phyloP scores from a whole-genome alignment of 2,329 filamentous ascomycete species.

The Cytospora paraplurivora region DNA sequence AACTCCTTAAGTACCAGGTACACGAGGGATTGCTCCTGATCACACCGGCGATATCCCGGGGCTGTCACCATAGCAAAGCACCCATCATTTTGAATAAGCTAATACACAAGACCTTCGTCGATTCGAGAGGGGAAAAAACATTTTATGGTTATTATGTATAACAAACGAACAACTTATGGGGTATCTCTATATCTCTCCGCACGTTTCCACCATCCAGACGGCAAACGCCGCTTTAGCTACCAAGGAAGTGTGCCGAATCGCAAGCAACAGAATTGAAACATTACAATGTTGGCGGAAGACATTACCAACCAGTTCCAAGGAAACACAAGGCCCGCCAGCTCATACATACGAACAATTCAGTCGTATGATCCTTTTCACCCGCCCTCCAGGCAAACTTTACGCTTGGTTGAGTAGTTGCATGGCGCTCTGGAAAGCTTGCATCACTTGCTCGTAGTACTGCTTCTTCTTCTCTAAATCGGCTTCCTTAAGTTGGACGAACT shows the following conservation, averaged over 20 bases:
- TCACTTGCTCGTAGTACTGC: conserved; percentile 67
- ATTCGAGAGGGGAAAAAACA: too few species aligned
- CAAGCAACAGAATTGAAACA: neutral
- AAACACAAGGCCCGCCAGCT: neutral
- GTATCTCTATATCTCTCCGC: conserved; percentile 10
- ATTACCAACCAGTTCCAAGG: neutral
- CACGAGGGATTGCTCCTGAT: neutral
- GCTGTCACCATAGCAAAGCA: neutral
- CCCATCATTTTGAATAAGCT: neutral
- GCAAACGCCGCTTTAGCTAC: neutral
- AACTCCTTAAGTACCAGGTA: neutral
- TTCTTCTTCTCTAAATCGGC: conserved; percentile 71
- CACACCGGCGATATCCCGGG: neutral
- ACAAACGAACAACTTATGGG: conserved; percentile 3
- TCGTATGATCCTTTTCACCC: neutral
- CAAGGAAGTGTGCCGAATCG: neutral
- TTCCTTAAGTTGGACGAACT: conserved; percentile 76
- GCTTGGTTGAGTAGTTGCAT: conserved; percentile 53
- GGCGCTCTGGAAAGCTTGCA: conserved; percentile 64
- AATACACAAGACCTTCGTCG: neutral
- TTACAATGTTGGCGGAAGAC: neutral
- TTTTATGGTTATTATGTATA: neutral
- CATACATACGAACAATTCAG: neutral
- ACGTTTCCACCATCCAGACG: neutral
- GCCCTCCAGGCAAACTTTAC: neutral